Percentiles rank a stretch among this genome's conserved stretches.
Evolutionary conservation across 495 filamentous ascomycete genomes (phyloP).

Genomic region (Pyrenopolyporus hunteri): DNA sequence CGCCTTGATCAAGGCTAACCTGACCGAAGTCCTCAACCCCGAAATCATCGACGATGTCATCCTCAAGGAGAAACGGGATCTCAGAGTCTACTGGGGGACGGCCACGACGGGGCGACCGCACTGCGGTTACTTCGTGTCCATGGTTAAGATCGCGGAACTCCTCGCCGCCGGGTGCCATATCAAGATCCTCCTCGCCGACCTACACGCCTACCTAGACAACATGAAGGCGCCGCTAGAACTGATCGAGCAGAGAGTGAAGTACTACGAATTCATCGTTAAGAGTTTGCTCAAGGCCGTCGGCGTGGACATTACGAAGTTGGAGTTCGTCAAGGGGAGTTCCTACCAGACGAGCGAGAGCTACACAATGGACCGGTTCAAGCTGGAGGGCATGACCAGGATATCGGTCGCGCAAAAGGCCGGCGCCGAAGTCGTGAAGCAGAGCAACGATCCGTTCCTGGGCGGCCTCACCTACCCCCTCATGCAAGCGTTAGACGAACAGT

Average conservation of each 20-base stretch:
- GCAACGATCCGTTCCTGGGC: conserved; percentile 71
- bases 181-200: conserved; percentile 80
- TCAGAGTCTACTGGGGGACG: conserved; percentile 88
- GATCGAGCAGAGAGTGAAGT: conserved; percentile 76
- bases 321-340: conserved; percentile 82
- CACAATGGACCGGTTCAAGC: conserved; percentile 76
- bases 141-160: conserved; percentile 88
- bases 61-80: conserved; percentile 71
- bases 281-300: conserved; percentile 71
- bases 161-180: conserved; percentile 84
- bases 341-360: conserved; percentile 79
- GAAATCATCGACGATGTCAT: conserved; percentile 78
- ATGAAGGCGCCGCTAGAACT: conserved; percentile 87
- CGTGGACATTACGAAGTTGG: conserved; percentile 76
- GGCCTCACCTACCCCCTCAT: conserved; percentile 89
- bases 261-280: conserved; percentile 72
- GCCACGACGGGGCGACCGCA: conserved; percentile 83
- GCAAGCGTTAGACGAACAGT: conserved; percentile 90
- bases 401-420: conserved; percentile 85
- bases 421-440: conserved; percentile 92
- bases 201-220: conserved; percentile 81
- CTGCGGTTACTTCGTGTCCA: conserved; percentile 82
- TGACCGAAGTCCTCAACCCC: conserved; percentile 82
- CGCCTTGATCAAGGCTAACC: conserved; percentile 77
- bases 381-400: conserved; percentile 62